Percentiles rank a stretch among this genome's conserved stretches.
Evolutionary conservation across 2,329 filamentous ascomycete genomes (phyloP).

Genomic region (Pleochaeta shiraiana): DNA sequence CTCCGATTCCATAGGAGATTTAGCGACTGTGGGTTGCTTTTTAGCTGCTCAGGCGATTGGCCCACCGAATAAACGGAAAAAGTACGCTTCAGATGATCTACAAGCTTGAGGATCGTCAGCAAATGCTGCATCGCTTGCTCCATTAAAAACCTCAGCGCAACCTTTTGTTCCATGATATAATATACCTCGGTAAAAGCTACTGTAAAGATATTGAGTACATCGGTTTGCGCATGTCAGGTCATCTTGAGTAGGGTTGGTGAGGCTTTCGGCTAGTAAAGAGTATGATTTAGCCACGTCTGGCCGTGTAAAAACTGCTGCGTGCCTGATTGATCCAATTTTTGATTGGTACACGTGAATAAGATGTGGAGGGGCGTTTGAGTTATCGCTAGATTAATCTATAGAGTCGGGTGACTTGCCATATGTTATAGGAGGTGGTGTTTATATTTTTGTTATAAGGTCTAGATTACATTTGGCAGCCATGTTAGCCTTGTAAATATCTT

Average conservation of each 20-base stretch:
- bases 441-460: not conserved
- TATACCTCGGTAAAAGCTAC: not conserved
- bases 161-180: not conserved
- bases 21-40: not conserved
- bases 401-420: not conserved
- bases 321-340: not conserved
- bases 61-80: not conserved
- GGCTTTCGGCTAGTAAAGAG: not conserved
- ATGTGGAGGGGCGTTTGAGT: not conserved
- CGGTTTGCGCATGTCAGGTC: not conserved
- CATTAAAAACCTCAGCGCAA: not conserved
- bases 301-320: not conserved
- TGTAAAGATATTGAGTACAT: not conserved
- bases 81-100: not conserved
- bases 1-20: conserved; percentile 1
- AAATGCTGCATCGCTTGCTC: not conserved
- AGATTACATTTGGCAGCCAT: not conserved
- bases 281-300: not conserved
- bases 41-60: not conserved
- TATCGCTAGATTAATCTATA: not conserved
- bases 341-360: not conserved
- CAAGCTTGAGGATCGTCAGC: not conserved
- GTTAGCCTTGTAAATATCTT: not conserved
- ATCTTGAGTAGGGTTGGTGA: not conserved
- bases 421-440: not conserved